phyloP scores from a whole-genome alignment of 176 grass and related monocot species.

The Aegilops umbellulata region DNA sequence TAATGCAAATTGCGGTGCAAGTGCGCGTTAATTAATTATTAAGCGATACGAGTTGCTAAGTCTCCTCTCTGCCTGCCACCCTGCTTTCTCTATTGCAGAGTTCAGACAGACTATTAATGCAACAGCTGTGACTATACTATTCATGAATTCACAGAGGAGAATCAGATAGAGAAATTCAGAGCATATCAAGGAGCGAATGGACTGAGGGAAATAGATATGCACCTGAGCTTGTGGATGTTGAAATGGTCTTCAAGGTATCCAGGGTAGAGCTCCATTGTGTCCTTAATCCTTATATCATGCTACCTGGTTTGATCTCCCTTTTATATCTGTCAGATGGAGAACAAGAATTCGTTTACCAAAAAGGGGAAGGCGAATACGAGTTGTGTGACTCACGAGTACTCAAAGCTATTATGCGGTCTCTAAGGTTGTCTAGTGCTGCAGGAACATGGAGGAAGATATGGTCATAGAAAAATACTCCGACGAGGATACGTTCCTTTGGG shows the following conservation, averaged over 20 bases:
- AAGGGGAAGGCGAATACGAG: constrained; percentile 3
- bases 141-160: background rate
- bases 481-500: background rate
- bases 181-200: background rate
- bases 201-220: background rate
- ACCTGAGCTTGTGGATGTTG: constrained; percentile 67
- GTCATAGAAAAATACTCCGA: constrained; percentile 21
- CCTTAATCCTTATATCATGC: background rate
- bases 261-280: constrained; percentile 76
- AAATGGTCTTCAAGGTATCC: constrained; percentile 81
- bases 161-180: background rate
- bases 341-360: background rate
- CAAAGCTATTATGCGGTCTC: background rate
- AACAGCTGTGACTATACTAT: background rate
- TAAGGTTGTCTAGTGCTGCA: constrained; percentile 19
- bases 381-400: background rate
- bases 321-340: background rate
- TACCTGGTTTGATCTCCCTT: constrained; percentile 24
- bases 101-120: background rate
- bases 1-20: constrained; percentile 37
- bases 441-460: constrained; percentile 30
- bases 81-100: background rate
- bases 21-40: background rate
- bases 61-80: constrained; percentile 13
- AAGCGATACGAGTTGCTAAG: background rate